Percentiles rank a stretch among this genome's conserved stretches.
Conservation (phyloP, 176 grass and related monocot species). For the Oryza punctata region DNA sequence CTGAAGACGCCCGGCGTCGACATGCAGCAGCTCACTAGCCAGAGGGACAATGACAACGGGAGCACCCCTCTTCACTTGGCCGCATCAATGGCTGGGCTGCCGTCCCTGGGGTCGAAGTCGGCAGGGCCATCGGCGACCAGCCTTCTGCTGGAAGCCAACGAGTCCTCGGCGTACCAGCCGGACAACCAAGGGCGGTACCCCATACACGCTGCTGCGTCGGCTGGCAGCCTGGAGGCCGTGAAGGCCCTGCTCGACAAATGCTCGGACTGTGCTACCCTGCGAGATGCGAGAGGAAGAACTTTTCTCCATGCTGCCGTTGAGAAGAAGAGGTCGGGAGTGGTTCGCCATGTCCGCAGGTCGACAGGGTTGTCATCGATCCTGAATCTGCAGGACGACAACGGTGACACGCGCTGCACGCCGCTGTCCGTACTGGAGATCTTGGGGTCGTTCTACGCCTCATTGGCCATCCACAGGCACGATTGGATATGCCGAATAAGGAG, state of each 20-base stretch:
- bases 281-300: background rate
- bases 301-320: background rate
- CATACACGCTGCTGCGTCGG: background rate
- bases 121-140: background rate
- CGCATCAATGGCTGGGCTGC: too few relatives aligned
- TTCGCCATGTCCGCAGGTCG: background rate
- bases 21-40: too few relatives aligned
- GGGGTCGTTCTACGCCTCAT: fast-evolving
- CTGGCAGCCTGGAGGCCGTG: background rate
- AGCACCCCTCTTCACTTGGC: too few relatives aligned
- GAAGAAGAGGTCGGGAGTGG: fast-evolving
- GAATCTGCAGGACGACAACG: too few relatives aligned
- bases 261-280: background rate
- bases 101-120: too few relatives aligned
- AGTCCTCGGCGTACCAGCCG: background rate
- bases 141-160: background rate
- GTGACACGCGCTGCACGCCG: too few relatives aligned
- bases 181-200: background rate
- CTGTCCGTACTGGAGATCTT: background rate
- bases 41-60: too few relatives aligned
- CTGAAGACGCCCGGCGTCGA: too few relatives aligned
- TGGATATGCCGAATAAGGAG: background rate
- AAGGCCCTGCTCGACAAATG: background rate
- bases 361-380: too few relatives aligned
- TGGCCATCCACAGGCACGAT: background rate